These are phyloP conservation scores for Cutaneotrichosporon dermatis DNA, from an alignment of 1,284 basidiomycete species.

Conservation along the genomic window DNA sequence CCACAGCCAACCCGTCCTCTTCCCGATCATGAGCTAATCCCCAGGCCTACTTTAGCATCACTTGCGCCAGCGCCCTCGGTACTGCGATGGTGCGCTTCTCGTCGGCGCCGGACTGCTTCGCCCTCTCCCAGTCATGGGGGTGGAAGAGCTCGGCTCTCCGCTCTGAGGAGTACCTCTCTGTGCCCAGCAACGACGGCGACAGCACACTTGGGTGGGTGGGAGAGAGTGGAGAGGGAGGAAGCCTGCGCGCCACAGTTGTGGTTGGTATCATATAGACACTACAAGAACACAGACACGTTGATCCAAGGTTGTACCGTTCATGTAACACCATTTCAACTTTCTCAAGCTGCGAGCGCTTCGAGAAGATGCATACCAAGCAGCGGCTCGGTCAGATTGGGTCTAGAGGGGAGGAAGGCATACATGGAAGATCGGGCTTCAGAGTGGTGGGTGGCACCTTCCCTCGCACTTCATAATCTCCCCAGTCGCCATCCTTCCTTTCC, in stretches of 20 bases:
- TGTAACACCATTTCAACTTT: background rate
- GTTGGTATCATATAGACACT: slow-evolving; percentile 61
- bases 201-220: slow-evolving; percentile 52
- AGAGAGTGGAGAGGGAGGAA: slow-evolving; percentile 53
- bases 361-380: no score
- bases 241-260: slow-evolving; percentile 68
- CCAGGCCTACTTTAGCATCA: slow-evolving; percentile 69
- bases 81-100: slow-evolving; percentile 73
- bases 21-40: background rate
- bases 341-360: no score
- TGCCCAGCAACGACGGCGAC: slow-evolving; percentile 52
- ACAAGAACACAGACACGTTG: background rate
- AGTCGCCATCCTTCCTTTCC: background rate
- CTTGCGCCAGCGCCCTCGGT: slow-evolving; percentile 74
- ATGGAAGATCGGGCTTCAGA: no score
- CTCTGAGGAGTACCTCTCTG: slow-evolving; percentile 46
- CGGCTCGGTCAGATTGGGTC: no score
- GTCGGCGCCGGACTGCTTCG: slow-evolving; percentile 79
- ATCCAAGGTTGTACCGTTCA: background rate
- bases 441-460: no score
- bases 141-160: slow-evolving; percentile 51
- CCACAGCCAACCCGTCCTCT: background rate
- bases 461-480: no score
- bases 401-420: no score
- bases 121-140: slow-evolving; percentile 57